A percentile compares a stretch with the other conserved stretches of the same genome.
phyloP scores from a whole-genome alignment of 163 green algal genomes.

The Chlorella variabilis region DNA sequence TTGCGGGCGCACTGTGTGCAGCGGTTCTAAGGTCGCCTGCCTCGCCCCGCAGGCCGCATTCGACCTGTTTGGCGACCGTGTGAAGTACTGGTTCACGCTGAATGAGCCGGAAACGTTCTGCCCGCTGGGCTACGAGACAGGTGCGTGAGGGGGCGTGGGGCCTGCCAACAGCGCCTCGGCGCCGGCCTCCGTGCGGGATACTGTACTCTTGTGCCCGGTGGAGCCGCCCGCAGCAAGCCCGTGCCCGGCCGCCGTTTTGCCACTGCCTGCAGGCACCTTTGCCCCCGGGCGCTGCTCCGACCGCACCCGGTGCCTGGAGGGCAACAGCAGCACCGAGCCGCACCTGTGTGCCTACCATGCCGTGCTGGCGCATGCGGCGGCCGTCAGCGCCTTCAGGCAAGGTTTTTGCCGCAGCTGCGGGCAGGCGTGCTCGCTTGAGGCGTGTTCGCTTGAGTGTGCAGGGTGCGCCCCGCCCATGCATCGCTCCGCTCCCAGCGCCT shows the following conservation, averaged over 20 bases:
- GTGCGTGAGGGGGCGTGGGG: too few relatives aligned
- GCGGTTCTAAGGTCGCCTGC: too few relatives aligned
- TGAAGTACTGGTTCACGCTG: conserved; percentile 65
- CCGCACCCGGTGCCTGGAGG: conserved; percentile 29
- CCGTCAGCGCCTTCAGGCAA: conserved; percentile 55
- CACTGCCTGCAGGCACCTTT: conserved; percentile 30
- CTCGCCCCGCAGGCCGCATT: conserved; percentile 51
- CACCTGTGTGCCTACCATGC: conserved; percentile 54
- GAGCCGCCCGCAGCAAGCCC: too few relatives aligned
- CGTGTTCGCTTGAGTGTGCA: too few relatives aligned
- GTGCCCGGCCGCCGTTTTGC: not conserved
- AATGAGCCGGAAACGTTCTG: conserved; percentile 67
- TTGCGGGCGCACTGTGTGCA: too few relatives aligned
- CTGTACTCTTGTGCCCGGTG: too few relatives aligned
- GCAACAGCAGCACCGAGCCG: conserved; percentile 11
- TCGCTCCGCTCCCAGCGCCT: not conserved
- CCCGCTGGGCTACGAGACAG: not conserved
- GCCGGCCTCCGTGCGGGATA: too few relatives aligned
- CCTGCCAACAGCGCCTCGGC: too few relatives aligned
- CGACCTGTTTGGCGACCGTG: conserved; percentile 51
- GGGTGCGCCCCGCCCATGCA: too few relatives aligned
- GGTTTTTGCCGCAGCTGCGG: not conserved
- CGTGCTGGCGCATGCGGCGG: conserved; percentile 65
- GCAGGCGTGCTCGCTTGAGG: too few relatives aligned
- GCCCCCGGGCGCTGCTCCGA: conserved; percentile 46